A percentile compares a stretch with the other conserved stretches of the same genome.
Evolutionary conservation across 495 filamentous ascomycete species (phyloP).

Genomic region (Parachaetomium inaequale): DNA sequence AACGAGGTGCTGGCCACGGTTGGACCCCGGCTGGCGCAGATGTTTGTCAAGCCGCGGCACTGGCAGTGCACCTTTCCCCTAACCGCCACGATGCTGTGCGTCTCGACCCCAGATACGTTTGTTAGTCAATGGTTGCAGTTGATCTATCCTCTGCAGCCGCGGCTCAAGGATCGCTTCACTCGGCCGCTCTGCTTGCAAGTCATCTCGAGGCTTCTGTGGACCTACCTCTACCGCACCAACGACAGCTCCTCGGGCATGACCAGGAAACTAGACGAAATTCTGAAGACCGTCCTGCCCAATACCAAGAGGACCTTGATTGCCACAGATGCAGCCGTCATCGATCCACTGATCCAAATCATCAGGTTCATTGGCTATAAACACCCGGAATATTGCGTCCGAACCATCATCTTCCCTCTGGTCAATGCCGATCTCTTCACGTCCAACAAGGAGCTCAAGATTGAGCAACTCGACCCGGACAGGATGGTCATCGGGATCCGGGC

Average conservation of each 20-base stretch:
- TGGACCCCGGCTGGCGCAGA: constrained; percentile 68
- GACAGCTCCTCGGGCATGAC: constrained; percentile 64
- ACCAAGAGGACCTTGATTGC: constrained; percentile 73
- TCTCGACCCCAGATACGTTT: constrained; percentile 79
- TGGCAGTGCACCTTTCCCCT: constrained; percentile 86
- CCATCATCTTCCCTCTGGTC: constrained; percentile 88
- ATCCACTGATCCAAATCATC: constrained; percentile 88
- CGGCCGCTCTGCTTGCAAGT: constrained; percentile 81
- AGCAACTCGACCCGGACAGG: constrained; percentile 91
- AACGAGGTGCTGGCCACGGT: constrained; percentile 74
- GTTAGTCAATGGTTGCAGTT: constrained; percentile 80
- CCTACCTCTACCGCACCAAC: constrained; percentile 79
- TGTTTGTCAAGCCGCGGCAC: constrained; percentile 86
- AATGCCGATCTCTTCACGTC: constrained; percentile 83
- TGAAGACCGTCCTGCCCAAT: constrained; percentile 73
- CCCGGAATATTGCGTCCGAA: constrained; percentile 87
- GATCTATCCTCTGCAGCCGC: constrained; percentile 67
- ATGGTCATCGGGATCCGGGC: constrained; percentile 94
- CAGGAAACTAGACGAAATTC: constrained; percentile 82
- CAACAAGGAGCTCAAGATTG: constrained; percentile 77
- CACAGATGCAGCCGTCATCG: constrained; percentile 74
- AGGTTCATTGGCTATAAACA: constrained; percentile 92
- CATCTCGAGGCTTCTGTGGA: constrained; percentile 91
- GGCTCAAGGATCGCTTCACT: constrained; percentile 76
- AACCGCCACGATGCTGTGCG: constrained; percentile 78